Evolutionary conservation across 495 filamentous ascomycete species (phyloP), one percentile per base, ranked within the genome.

Genomic region (Monascus purpureus): DNA sequence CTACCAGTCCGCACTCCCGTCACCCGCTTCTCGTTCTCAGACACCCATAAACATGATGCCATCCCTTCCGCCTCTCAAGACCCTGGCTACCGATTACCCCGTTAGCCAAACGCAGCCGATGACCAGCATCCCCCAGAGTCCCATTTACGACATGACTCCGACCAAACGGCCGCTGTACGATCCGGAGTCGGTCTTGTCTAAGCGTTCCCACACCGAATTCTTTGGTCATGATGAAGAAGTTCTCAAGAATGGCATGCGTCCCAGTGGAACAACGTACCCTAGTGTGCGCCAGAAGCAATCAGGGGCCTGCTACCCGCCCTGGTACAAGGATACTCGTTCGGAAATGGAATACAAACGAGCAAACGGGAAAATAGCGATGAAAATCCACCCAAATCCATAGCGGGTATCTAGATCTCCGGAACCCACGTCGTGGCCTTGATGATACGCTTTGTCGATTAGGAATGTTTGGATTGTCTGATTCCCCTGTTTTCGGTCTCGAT

Each of bases 341-440:
- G 45, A 52, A 25, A 62, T 71, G 64, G 46, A 48, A 15, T 72
- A 72, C 42, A 68, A 65, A 44, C 59, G 67, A 32, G 67, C 67
- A 23, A 60, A 63, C 13, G 59, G 59, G 1, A 38, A 45, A 14
- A 54, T 54, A 43, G 52, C 49, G 24, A 53, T 47, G 29, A 57
- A 55, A 27, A 40, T 42, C 2, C 44, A 46, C n/a, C 54, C 52
- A 2, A 31, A 36, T 1, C 35, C 35, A 14, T 35, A 37, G 33
- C 46, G 38, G 13, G n/a, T n/a, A 42, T 23, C 15, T 31, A 28
- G 35, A 25, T 40, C 11, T 24, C 11, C 22, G n/a, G n/a, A n/a
- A n/a, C n/a, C n/a, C n/a, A n/a, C n/a, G n/a, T n/a, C n/a, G n/a
- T n/a, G n/a, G n/a, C n/a, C n/a, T n/a, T n/a, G n/a, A n/a, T n/a